phyloP scores from a whole-genome alignment of 257 asterid species.

The Lithospermum erythrorhizon region DNA sequence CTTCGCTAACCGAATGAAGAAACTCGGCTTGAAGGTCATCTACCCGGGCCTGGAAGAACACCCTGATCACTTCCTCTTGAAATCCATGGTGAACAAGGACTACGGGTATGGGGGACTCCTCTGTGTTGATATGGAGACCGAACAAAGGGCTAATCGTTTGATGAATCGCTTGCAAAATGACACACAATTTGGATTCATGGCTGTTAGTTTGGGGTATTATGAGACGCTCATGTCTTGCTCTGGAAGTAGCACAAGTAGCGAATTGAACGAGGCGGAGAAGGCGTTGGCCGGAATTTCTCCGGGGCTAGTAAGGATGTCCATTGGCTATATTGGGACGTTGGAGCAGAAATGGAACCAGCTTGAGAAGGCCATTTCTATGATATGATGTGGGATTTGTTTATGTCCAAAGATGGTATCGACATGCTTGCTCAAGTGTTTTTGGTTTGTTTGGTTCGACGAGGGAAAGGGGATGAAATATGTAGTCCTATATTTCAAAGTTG shows the following conservation, averaged over 20 bases:
- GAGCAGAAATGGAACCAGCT: conserved; percentile 91
- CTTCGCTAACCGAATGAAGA: conserved; percentile 56
- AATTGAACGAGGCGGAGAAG: conserved; percentile 61
- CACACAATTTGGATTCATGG: conserved; percentile 82
- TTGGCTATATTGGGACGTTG: conserved; percentile 66
- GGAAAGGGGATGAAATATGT: too few species aligned
- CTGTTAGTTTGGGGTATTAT: conserved; percentile 85
- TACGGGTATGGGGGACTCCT: conserved; percentile 81
- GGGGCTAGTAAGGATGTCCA: conserved; percentile 76
- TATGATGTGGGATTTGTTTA: conserved; percentile 3
- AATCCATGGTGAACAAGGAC: conserved; percentile 46
- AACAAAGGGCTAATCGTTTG: conserved; percentile 61
- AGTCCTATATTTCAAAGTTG: too few species aligned
- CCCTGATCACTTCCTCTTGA: conserved; percentile 50
- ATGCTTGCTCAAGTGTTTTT: too few species aligned
- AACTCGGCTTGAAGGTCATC: conserved; percentile 61
- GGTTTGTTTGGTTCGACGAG: too few species aligned
- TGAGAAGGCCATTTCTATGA: conserved; percentile 52
- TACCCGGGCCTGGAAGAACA: conserved; percentile 82
- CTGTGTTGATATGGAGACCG: conserved; percentile 80
- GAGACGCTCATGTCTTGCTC: conserved; percentile 96
- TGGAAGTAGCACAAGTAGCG: conserved; percentile 90
- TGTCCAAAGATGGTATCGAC: too few species aligned
- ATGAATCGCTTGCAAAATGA: conserved; percentile 61
- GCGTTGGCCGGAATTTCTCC: conserved; percentile 79